Base-by-base conservation (phyloP, 768 basidiomycete genomes). In the Lentinula edodes region DNA sequence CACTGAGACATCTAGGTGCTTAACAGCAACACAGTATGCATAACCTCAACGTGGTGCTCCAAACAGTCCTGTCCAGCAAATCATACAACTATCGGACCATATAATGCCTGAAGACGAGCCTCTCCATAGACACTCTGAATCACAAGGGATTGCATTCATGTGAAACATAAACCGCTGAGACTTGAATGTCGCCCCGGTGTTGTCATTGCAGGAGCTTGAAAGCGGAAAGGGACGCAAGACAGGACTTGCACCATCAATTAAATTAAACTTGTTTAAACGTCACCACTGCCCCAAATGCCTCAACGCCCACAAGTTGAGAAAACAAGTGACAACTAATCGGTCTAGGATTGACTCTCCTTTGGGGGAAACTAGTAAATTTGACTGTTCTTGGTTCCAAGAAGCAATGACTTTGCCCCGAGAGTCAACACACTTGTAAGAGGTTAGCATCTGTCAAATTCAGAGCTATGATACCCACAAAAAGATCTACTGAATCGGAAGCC, bases 291-390 rank as follows among this genome's bases (percentile, higher is more conserved):
- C 77, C 36, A 76, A 65, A 28, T 69, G 71, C 66, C 72, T 77
- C 58, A 59, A 41, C 66, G 79, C 75, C 82, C 83, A 85, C 28
- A 80, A 63, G 67, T 84, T 79, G 64, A 84, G 70, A 66, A 83
- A 73, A 60, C 79, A 82, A 16, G 83, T 84, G 43, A 84, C 77
- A 13, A 85, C 77, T 20, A 85, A 62, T 43, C 80, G 77, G 68
- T 84, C 83, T 41, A 83, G 68, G 50, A 80, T 72, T 13, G 61
- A 64, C 46, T 75, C 76, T 23, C 66, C 79, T 60, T 46, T 54
- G 12, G 75, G 74, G 35, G 73, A 68, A 38, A 84, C 79, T n/a
- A 67, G 71, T 62, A 85, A 71, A 54, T 63, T 74, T 53, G 66
- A 70, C 35, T 73, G 68, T 20, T 73, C 71, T 58, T 76, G 75